Percentiles rank a stretch among this genome's conserved stretches.
phyloP scores from a whole-genome alignment of 192 early-diverging fungal genomes.

The Backusella liffmaniae region DNA sequence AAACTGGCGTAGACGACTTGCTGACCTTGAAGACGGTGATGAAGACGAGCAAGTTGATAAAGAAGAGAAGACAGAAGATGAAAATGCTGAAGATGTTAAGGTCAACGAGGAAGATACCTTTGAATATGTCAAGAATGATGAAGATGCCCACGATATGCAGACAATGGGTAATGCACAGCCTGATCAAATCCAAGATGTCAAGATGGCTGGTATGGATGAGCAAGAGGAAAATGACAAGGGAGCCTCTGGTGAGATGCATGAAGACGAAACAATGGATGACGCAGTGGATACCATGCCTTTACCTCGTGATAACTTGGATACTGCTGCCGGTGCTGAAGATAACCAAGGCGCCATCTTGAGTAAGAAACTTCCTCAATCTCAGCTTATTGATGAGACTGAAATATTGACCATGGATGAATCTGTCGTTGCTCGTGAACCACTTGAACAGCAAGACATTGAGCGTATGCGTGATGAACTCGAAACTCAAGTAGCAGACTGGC shows the following conservation, averaged over 20 bases:
- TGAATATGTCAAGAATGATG: constrained; percentile 80
- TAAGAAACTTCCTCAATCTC: constrained; percentile 34
- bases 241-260: constrained; percentile 62
- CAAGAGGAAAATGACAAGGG: constrained; percentile 49
- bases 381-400: constrained; percentile 36
- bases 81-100: constrained; percentile 51
- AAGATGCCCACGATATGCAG: constrained; percentile 70
- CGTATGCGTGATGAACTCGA: constrained; percentile 82
- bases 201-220: constrained; percentile 61
- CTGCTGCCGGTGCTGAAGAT: constrained; percentile 34
- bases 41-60: constrained; percentile 47
- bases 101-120: constrained; percentile 60
- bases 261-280: constrained; percentile 48
- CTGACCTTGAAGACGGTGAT: constrained; percentile 67
- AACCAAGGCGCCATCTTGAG: constrained; percentile 47
- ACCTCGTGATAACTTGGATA: constrained; percentile 37
- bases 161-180: constrained; percentile 69
- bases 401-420: constrained; percentile 32
- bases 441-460: constrained; percentile 62
- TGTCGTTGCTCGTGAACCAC: constrained; percentile 39
- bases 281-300: constrained; percentile 39
- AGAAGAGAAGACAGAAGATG: constrained; percentile 43
- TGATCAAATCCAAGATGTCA: constrained; percentile 63
- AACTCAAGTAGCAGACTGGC: constrained; percentile 72
- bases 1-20: constrained; percentile 88